These are phyloP conservation scores for Sugiyamaella boreocaroliniensis DNA, from an alignment of 805 yeast species.

Conservation along the genomic window DNA sequence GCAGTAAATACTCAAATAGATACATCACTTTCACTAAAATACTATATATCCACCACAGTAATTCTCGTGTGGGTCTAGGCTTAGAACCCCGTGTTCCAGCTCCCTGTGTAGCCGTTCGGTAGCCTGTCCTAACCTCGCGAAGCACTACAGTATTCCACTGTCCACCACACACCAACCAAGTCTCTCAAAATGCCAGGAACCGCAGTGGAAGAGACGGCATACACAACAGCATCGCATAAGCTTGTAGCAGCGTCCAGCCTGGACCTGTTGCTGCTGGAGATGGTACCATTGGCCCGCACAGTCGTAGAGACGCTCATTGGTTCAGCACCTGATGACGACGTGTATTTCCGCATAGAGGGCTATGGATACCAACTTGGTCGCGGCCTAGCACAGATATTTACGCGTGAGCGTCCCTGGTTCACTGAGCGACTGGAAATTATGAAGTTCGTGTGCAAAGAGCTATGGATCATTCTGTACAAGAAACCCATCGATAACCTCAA, in stretches of 20 bases:
- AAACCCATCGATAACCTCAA: conserved; percentile 89
- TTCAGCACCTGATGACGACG: conserved; percentile 31
- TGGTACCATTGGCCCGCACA: conserved; percentile 64
- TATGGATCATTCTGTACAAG: conserved; percentile 73
- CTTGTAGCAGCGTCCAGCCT: conserved; percentile 33
- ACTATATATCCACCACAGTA: too few species aligned
- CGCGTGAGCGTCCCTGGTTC: conserved; percentile 40
- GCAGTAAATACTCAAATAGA: too few species aligned
- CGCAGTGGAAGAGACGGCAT: conserved; percentile 3
- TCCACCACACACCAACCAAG: not conserved
- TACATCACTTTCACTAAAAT: too few species aligned
- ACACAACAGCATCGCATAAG: conserved; percentile 5
- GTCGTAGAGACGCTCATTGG: conserved; percentile 44
- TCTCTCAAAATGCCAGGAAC: not conserved
- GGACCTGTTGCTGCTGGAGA: conserved; percentile 64
- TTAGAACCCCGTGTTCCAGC: too few species aligned
- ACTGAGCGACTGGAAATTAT: conserved; percentile 70
- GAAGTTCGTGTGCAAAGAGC: conserved; percentile 88
- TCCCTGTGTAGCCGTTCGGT: too few species aligned
- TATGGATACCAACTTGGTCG: conserved; percentile 68
- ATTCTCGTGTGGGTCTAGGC: too few species aligned
- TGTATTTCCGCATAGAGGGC: conserved; percentile 52
- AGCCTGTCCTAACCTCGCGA: conserved; percentile 12
- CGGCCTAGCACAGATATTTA: conserved; percentile 44
- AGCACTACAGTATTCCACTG: not conserved